A percentile compares a stretch with the other conserved stretches of the same genome.
phyloP scores from a whole-genome alignment of 768 basidiomycete species.

The Termitomyces sp. region DNA sequence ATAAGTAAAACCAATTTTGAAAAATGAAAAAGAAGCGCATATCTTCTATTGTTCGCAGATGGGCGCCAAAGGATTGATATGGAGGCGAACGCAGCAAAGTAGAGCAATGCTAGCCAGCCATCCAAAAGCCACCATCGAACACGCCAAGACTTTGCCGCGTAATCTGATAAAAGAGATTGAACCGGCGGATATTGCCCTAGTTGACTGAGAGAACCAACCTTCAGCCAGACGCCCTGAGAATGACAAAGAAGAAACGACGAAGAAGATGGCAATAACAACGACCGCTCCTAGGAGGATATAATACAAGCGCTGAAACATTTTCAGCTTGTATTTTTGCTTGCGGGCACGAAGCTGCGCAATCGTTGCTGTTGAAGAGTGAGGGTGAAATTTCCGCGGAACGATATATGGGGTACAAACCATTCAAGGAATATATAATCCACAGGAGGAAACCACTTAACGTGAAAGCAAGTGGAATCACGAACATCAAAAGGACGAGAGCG shows the following conservation, averaged over 20 bases:
- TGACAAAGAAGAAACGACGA: constrained; percentile 85
- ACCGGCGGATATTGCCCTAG: neutral
- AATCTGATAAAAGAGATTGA: constrained; percentile 45
- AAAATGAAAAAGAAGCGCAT: constrained; percentile 28
- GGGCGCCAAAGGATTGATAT: constrained; percentile 95
- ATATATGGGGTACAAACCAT: constrained; percentile 46
- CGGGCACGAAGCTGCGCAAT: constrained; percentile 80
- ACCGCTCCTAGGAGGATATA: constrained; percentile 81
- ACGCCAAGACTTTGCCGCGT: constrained; percentile 86
- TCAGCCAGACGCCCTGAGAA: constrained; percentile 90
- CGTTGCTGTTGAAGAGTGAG: constrained; percentile 49
- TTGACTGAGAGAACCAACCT: constrained; percentile 40
- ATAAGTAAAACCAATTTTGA: constrained; percentile 14
- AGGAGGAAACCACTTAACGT: constrained; percentile 93
- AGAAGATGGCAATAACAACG: constrained; percentile 79
- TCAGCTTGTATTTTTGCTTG: constrained; percentile 80
- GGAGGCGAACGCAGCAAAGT: constrained; percentile 69
- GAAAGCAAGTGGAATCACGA: constrained; percentile 92
- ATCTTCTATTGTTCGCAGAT: constrained; percentile 83
- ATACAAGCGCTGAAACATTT: constrained; percentile 86
- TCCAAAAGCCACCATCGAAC: constrained; percentile 95
- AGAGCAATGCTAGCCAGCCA: constrained; percentile 88
- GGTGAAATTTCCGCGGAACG: neutral
- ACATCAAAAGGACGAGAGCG: constrained; percentile 74
- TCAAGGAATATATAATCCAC: constrained; percentile 92